Evolutionary conservation across 1,139 yeast species (phyloP), one percentile per base, ranked within the genome.

Genomic region (Suhomyces chickasaworum): DNA sequence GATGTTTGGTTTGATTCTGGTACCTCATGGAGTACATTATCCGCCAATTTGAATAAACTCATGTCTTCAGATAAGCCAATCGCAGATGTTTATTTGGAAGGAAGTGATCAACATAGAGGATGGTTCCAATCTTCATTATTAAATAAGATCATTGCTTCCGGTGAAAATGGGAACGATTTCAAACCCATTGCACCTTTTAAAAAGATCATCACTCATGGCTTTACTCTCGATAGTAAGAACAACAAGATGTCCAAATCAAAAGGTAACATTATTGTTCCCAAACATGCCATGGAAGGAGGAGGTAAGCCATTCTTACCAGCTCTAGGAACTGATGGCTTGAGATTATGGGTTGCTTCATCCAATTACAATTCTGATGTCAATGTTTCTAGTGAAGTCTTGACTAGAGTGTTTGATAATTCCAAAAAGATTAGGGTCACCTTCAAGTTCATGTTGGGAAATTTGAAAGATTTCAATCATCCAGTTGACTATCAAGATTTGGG

Each of bases 1-100:
- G 99, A 93, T 66, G 99, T 93, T 8, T 93, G 99, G 99, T 91
- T 93, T 69, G 99, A 93, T 63, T 88, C 96, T 34, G 99, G 99
- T 0, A 83, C 96, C 1, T 85, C 95, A 30, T 93, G 99, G 99
- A 80, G 84, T 6, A 80, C 82, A 37, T 71, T 89, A 27, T 71
- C 67, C 30, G 62, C 71, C 20, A 73, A 73, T 52, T 58, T 76
- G 42, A 52, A 54, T 9, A 38, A 36, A 32, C 38, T 53, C 12
- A 70, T 75, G 12, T 46, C 52, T 1, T 20, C 54, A 2, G 42
- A 54, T 56, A 51, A 69, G 48, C 73, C 66, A 8, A 63, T 85
- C 7, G 88, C 96, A 0, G 95, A 91, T 61, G 77, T 89, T 13
- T 91, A 89, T 60, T 66, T 91, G 17, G 99, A 93, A 69, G 99